Evolutionary conservation across 768 basidiomycete genomes (phyloP), one percentile per base, ranked within the genome.

Genomic region (Leucocoprinus sp.): DNA sequence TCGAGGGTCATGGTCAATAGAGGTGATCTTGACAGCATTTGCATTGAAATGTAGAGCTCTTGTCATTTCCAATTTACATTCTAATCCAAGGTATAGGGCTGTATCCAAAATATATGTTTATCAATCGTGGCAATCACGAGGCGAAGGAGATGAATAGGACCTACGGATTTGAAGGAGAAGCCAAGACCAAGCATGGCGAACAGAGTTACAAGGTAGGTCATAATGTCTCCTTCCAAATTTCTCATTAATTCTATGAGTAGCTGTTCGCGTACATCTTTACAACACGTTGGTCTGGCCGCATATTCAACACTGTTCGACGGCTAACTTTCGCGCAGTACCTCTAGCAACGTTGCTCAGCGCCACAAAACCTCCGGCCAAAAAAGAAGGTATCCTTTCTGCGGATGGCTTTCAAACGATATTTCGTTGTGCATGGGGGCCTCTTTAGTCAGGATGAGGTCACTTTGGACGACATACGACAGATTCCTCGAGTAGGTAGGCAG

Each of bases 101-200:
- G 45, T 92, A 89, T 64, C 95, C 95, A 3, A 78, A 78, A 47
- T 78, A 71, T 48, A 89, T 97, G 73, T 95, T 76, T 62, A 78
- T 99, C 60, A 98, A 99, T 62, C 79, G 95, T 52, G 95, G 95
- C 14, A 98, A 97, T 65, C 95, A 98, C 58, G 92, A 95, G 66
- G 83, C 91, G 49, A 88, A 89, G 61, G 93, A 97, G 37, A 98
- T 99, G 96, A 99, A 99, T 64, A 70, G 84, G 39, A 78, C 82
- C 17, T 93, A 95, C 61, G 92, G 92, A 1, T 93, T 93, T 57
- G 91, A 95, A 62, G 93, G 93, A 31, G 96, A 99, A 68, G 86
- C 82, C 23, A 95, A 95, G 58, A 86, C 95, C 57, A 98, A 99
- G 61, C 91, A 95, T 54, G 93, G 93, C 22, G 93, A 96, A 57